Percentiles rank a stretch among this genome's conserved stretches.
Conservation (phyloP, 2,329 filamentous ascomycete genomes). For the Beauveria varroae region DNA sequence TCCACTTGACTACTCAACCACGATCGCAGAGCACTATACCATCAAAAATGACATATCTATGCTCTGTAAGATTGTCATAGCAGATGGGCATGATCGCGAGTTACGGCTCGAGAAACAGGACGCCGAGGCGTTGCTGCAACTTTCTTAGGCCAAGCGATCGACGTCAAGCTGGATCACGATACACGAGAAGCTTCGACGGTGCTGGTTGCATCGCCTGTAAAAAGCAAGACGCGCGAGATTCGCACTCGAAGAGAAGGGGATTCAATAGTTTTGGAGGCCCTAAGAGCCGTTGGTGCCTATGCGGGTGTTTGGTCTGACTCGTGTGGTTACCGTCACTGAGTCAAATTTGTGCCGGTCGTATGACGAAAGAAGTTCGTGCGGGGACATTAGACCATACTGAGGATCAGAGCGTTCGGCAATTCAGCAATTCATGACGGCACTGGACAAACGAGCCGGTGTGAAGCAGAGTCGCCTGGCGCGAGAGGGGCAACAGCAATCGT, state of each 20-base stretch:
- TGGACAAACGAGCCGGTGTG: too few relatives aligned
- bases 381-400: not conserved
- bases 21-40: not conserved
- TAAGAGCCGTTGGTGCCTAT: not conserved
- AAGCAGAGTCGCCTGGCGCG: too few relatives aligned
- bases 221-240: slow-evolving; percentile 6
- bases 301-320: not conserved
- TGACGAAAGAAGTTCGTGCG: not conserved
- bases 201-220: not conserved
- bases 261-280: slow-evolving; percentile 13
- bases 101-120: not conserved
- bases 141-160: not conserved
- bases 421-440: too few relatives aligned
- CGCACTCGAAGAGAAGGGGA: not conserved
- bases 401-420: not conserved
- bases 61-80: not conserved
- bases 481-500: too few relatives aligned
- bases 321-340: not conserved
- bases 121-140: not conserved
- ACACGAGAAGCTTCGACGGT: not conserved
- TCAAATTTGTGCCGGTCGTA: not conserved
- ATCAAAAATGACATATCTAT: not conserved
- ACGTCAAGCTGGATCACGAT: not conserved
- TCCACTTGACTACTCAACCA: not conserved
- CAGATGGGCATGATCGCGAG: not conserved